A percentile compares a stretch with the other conserved stretches of the same genome.
Evolutionary conservation across 257 asterid genomes (phyloP).

Genomic region (Nicotiana tomentosiformis): DNA sequence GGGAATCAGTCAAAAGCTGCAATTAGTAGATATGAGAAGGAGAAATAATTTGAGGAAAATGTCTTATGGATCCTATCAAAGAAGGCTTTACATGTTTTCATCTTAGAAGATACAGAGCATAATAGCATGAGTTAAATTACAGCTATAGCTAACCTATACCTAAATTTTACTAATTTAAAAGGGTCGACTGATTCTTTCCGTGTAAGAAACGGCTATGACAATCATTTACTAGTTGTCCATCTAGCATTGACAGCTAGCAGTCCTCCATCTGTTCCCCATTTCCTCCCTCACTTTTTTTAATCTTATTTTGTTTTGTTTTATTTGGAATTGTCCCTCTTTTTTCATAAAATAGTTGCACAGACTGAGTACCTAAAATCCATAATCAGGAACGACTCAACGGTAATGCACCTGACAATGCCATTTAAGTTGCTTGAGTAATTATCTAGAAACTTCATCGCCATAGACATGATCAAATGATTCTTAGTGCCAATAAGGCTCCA

Average conservation of each 20-base stretch:
- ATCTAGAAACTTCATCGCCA: neutral
- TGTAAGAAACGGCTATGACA: neutral
- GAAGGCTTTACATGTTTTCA: neutral
- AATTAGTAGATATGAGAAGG: neutral
- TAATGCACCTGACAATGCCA: neutral
- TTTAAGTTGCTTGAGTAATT: neutral
- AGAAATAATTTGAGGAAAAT: neutral
- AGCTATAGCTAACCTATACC: neutral
- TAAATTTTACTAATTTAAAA: neutral
- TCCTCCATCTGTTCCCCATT: neutral
- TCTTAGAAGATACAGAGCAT: neutral
- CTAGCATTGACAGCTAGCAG: neutral
- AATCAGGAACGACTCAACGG: neutral
- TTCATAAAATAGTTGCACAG: neutral
- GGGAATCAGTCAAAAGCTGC: neutral
- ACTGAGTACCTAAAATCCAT: neutral
- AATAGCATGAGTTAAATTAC: neutral
- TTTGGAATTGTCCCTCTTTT: neutral
- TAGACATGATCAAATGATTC: neutral
- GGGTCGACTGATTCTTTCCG: neutral
- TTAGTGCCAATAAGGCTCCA: neutral
- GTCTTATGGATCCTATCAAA: neutral
- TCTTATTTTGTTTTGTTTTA: neutral
- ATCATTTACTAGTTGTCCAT: neutral
- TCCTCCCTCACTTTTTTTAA: neutral